A percentile compares a stretch with the other conserved stretches of the same genome.
phyloP scores from a whole-genome alignment of 257 asterid species.

The Asclepias syriaca region DNA sequence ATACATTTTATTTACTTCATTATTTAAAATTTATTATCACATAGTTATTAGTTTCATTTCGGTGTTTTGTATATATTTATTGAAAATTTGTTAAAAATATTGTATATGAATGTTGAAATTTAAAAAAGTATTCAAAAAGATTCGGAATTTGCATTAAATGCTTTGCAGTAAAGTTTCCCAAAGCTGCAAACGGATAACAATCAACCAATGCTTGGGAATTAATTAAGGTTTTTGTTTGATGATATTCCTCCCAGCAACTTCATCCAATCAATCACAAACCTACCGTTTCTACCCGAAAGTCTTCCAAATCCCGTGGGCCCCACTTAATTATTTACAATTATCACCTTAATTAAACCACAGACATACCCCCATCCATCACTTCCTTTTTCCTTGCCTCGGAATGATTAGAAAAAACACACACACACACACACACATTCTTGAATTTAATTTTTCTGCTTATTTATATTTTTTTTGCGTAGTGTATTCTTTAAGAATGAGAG shows the following conservation, averaged over 20 bases:
- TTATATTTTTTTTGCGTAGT: neutral
- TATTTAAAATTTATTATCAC: no score
- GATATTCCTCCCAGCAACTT: neutral
- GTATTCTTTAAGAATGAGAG: neutral
- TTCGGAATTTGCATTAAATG: no score
- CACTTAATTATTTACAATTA: slow-evolving; percentile 12
- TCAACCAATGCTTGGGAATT: neutral
- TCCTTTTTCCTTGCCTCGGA: neutral
- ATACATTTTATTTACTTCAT: no score
- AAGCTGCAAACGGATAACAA: neutral
- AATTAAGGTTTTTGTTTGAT: neutral
- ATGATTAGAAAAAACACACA: neutral
- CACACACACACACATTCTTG: no score
- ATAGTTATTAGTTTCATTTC: neutral
- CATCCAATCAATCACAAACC: slow-evolving; percentile 8
- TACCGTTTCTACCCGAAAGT: slow-evolving; percentile 1
- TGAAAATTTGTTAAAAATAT: no score
- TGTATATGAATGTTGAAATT: no score
- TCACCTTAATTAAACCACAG: neutral
- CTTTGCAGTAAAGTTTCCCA: neutral
- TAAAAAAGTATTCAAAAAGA: no score
- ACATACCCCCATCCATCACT: neutral
- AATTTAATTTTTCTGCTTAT: no score
- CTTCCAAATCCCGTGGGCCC: neutral
- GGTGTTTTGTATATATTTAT: no score